Percentiles rank a stretch among this genome's conserved stretches.
These are phyloP conservation scores for Debaryomyces coudertii DNA, from an alignment of 1,139 yeast genomes.

Conservation along the genomic window DNA sequence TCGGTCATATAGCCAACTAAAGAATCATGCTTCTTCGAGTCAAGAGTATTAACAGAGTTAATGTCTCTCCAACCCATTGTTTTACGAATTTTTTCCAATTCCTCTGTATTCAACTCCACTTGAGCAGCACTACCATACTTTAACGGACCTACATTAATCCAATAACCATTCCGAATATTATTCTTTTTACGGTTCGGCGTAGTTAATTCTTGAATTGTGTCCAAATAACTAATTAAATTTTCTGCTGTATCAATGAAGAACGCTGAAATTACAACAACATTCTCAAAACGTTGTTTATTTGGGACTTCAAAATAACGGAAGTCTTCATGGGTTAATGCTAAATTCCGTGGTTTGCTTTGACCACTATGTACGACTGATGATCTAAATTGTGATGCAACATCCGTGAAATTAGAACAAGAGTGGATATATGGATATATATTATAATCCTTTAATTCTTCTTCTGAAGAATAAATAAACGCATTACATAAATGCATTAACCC, in stretches of 20 bases:
- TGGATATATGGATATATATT: slow-evolving; percentile 68
- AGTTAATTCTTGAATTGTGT: slow-evolving; percentile 55
- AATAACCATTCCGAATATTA: slow-evolving; percentile 48
- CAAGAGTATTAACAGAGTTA: slow-evolving; percentile 42
- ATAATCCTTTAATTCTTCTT: slow-evolving; percentile 14
- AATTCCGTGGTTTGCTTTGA: slow-evolving; percentile 44
- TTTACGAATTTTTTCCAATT: slow-evolving; percentile 53
- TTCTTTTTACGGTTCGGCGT: slow-evolving; percentile 32
- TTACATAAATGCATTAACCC: slow-evolving; percentile 70
- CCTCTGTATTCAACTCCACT: slow-evolving; percentile 71
- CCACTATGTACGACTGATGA: slow-evolving; percentile 39
- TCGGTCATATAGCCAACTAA: slow-evolving; percentile 62
- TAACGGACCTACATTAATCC: slow-evolving; percentile 88
- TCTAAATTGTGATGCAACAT: slow-evolving; percentile 56
- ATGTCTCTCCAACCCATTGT: slow-evolving; percentile 68
- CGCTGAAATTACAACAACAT: slow-evolving; percentile 65
- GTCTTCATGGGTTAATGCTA: slow-evolving; percentile 62
- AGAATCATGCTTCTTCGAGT: slow-evolving; percentile 13
- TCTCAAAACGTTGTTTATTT: slow-evolving; percentile 33
- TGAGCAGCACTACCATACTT: slow-evolving; percentile 88
- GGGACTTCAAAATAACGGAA: slow-evolving; percentile 55
- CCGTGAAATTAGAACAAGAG: slow-evolving; percentile 68
- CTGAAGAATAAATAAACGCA: slow-evolving; percentile 48
- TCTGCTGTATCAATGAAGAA: slow-evolving; percentile 90
- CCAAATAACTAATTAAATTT: slow-evolving; percentile 71